Evolutionary conservation across 345 rosid genomes (phyloP), one percentile per base, ranked within the genome.

Genomic region (Populus davidiana): DNA sequence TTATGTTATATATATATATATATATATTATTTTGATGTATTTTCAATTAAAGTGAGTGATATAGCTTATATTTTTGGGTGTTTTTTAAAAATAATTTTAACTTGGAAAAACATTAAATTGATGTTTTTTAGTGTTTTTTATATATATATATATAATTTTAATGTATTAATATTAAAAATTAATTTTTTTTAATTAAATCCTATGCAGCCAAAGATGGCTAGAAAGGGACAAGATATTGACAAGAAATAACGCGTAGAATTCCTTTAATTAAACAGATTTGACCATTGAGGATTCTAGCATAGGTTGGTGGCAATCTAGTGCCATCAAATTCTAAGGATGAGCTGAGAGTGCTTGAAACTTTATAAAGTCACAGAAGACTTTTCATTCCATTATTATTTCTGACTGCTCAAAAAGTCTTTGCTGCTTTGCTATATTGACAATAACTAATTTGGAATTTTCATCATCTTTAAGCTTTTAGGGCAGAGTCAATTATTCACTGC

Each of bases 11-110:
- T 6, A 38, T 36, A 36, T 6, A 38, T 36, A 36, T 36, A 36
- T 36, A 36, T 0, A 36, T 36, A 36, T 8, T 8, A 8, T 39
- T 8, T 8, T 39, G 0, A 39, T 10, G 0, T 41, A 0, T 41
- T 41, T 41, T 41, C 1, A 9, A 9, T 41, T 2, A 11, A 41
- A 41, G 1, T 41, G 13, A 41, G 12, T 41, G 12, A 0, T 39
- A 2, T 8, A 2, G 0, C 0, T 39, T 39, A 39, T 39, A 39
- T 0, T 39, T 39, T 39, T 41, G 1, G 1, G 0, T 39, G 2
- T 0, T 8, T 39, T 33, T 33, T 33, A 3, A 33, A 4, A 33
- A 33, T 33, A 33, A 0, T 4, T 33, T 33, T 33, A 0, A 33
- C 0, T 33, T 33, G n/a, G 3, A 33, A 33, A 33, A 33, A 33